Conservation (phyloP, 345 rosid species). For the Murraya koenigii region DNA sequence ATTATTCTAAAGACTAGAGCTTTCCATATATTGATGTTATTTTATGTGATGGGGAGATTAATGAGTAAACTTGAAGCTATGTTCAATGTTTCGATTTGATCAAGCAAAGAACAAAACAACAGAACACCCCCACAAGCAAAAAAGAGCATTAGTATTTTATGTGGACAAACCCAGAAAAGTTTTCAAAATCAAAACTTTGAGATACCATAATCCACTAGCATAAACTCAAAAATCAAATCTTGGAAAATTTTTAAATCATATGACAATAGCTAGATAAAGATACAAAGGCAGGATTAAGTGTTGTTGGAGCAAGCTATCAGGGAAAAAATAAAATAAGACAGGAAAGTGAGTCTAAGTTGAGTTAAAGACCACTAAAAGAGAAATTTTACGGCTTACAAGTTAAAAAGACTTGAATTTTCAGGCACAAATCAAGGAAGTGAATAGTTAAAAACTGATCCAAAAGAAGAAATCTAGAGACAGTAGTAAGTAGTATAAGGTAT, state of each 20-base stretch:
- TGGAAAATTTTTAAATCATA: conserved; percentile 14
- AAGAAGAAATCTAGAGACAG: neutral
- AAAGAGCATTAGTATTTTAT: conserved; percentile 54
- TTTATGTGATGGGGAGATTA: conserved; percentile 43
- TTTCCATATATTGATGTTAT: conserved; percentile 32
- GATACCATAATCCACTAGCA: conserved; percentile 1
- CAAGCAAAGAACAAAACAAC: conserved; percentile 42
- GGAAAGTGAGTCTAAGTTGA: neutral
- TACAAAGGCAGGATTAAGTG: neutral
- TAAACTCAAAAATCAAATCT: conserved; percentile 18
- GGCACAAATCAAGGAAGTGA: conserved; percentile 6
- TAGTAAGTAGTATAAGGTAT: neutral
- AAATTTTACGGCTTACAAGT: neutral
- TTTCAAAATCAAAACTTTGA: conserved; percentile 13
- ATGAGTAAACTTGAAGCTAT: conserved; percentile 34
- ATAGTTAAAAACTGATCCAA: neutral
- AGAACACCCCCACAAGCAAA: conserved; percentile 34
- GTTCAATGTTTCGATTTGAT: conserved; percentile 26
- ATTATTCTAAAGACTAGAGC: conserved; percentile 6
- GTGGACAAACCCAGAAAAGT: conserved; percentile 30
- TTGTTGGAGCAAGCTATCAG: neutral
- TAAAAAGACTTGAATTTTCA: neutral
- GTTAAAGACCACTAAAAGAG: neutral
- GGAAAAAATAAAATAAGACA: neutral
- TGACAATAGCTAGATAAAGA: conserved; percentile 14